A percentile compares a stretch with the other conserved stretches of the same genome.
Evolutionary conservation across 208 protist genomes (phyloP).

Genomic region (Trypanosoma avium): DNA sequence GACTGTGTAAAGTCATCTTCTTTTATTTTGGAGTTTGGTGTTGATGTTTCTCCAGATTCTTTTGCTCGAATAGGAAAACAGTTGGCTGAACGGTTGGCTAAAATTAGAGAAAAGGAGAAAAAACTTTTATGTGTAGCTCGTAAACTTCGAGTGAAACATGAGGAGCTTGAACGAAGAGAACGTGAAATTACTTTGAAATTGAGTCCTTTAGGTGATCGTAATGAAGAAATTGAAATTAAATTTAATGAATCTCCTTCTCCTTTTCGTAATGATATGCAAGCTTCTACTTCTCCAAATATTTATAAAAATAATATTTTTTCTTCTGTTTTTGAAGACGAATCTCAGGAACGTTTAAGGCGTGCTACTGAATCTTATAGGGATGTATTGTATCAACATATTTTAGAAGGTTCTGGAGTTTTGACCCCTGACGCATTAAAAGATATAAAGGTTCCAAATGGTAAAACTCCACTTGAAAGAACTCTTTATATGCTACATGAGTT

Average conservation of each 20-base stretch:
- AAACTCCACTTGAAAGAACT: conserved; percentile 1
- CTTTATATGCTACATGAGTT: neutral
- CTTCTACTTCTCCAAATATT: neutral
- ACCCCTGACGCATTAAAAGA: neutral
- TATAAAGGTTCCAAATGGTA: neutral
- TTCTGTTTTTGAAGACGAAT: conserved; percentile 6
- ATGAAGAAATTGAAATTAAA: neutral
- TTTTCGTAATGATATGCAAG: neutral
- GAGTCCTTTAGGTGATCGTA: neutral
- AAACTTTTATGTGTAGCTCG: conserved; percentile 36
- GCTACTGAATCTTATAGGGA: conserved; percentile 48
- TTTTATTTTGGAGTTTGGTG: neutral
- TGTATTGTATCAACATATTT: conserved; percentile 43
- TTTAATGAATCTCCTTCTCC: neutral
- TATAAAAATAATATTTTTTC: neutral
- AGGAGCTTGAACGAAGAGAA: conserved; percentile 24
- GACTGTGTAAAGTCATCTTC: neutral
- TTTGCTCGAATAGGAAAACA: conserved; percentile 23
- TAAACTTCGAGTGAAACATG: conserved; percentile 38
- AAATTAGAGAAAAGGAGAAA: conserved; percentile 38
- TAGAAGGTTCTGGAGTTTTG: conserved; percentile 36
- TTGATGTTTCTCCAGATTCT: neutral
- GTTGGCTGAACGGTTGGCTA: conserved; percentile 24
- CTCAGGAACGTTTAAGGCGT: conserved; percentile 29
- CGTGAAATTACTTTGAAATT: neutral